These are phyloP conservation scores for Cyberlindnera bimundalis DNA, from an alignment of 805 yeast species.

Conservation along the genomic window DNA sequence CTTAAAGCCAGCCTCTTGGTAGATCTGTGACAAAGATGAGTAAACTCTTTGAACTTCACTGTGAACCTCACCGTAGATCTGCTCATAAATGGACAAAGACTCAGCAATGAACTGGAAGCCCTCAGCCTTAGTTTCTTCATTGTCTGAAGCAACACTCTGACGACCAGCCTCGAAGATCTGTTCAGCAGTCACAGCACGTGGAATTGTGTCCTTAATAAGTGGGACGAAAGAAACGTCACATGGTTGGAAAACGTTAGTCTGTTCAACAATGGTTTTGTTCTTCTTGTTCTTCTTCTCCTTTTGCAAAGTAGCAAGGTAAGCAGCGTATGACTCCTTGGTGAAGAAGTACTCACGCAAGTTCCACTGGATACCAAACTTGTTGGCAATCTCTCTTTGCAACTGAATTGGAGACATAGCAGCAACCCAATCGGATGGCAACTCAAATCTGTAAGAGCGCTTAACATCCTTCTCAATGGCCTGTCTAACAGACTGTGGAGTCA, in stretches of 20 bases:
- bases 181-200: slow-evolving; percentile 63
- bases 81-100: slow-evolving; percentile 70
- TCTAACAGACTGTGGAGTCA: slow-evolving; percentile 46
- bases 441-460: slow-evolving; percentile 57
- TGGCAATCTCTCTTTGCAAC: slow-evolving; percentile 66
- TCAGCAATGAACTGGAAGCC: slow-evolving; percentile 68
- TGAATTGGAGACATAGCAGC: slow-evolving; percentile 36
- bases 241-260: slow-evolving; percentile 44
- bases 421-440: slow-evolving; percentile 49
- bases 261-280: slow-evolving; percentile 7
- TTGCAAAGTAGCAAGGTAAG: slow-evolving; percentile 27
- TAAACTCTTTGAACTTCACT: slow-evolving; percentile 73
- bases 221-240: slow-evolving; percentile 76
- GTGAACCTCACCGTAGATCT: slow-evolving; percentile 78
- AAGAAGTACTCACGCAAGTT: slow-evolving; percentile 38
- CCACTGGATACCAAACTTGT: slow-evolving; percentile 88
- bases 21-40: slow-evolving; percentile 60
- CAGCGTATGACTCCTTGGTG: slow-evolving; percentile 33
- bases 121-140: slow-evolving; percentile 40
- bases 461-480: slow-evolving; percentile 51
- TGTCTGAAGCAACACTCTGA: slow-evolving; percentile 11
- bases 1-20: slow-evolving; percentile 53
- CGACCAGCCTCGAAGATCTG: slow-evolving; percentile 71
- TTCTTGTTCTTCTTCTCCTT: slow-evolving; percentile 35
- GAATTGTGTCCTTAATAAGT: slow-evolving; percentile 65